Percentiles rank a stretch among this genome's conserved stretches.
These are phyloP conservation scores for Coleophoma crateriformis DNA, from an alignment of 2,329 filamentous ascomycete genomes.

Conservation along the genomic window DNA sequence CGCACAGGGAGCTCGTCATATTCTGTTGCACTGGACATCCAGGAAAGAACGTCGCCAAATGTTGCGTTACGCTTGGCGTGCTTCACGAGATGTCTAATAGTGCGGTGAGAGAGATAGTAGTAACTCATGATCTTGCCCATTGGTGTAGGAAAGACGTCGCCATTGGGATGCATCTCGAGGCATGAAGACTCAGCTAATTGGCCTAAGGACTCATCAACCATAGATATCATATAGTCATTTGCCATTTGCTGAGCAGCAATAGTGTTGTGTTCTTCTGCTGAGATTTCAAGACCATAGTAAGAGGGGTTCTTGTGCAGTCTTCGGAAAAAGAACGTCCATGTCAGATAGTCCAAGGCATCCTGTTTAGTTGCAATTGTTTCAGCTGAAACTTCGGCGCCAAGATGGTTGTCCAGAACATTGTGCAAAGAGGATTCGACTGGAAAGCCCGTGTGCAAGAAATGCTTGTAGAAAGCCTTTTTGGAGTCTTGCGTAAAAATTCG, in stretches of 20 bases:
- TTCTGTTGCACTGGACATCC: conserved; percentile 91
- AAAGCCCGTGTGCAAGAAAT: conserved; percentile 96
- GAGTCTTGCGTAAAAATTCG: conserved; percentile 96
- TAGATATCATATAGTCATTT: conserved; percentile 89
- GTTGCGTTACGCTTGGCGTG: conserved; percentile 70
- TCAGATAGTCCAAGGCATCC: conserved; percentile 94
- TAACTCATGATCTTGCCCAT: conserved; percentile 99
- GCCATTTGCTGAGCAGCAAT: conserved; percentile 79
- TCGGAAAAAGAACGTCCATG: conserved; percentile 99
- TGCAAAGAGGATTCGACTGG: conserved; percentile 95
- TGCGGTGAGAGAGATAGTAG: conserved; percentile 96
- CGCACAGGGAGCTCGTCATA: conserved; percentile 97
- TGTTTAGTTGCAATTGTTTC: conserved; percentile 92
- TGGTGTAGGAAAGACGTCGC: conserved; percentile 83
- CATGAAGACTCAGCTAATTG: conserved; percentile 83
- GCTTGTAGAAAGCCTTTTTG: conserved; percentile 99
- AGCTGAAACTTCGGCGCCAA: conserved; percentile 89
- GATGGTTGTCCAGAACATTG: conserved; percentile 94
- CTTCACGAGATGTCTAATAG: conserved; percentile 76
- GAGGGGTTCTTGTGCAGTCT: conserved; percentile 96
- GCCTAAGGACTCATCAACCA: conserved; percentile 80
- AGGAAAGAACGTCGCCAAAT: conserved; percentile 78
- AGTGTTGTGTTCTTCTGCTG: conserved; percentile 85
- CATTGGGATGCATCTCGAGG: conserved; percentile 76
- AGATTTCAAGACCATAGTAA: conserved; percentile 94